Conservation (phyloP, 2,329 filamentous ascomycete species). For the Cordyceps cicadae region DNA sequence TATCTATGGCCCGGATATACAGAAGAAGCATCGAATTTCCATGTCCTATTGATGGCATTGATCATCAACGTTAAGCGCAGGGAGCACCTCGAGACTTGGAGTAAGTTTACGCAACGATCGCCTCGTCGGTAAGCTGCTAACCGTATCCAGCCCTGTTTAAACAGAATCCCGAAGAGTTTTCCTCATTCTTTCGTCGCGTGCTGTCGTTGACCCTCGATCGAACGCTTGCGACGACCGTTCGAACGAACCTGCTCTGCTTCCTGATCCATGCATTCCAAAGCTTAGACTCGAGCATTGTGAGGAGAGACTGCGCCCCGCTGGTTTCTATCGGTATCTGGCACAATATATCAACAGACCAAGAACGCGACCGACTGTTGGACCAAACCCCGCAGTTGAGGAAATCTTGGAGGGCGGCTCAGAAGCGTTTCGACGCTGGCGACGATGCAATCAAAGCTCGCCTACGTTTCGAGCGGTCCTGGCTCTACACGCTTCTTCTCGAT, state of each 20-base stretch:
- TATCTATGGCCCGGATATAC: constrained; percentile 93
- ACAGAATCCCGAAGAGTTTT: constrained; percentile 72
- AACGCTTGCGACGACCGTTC: constrained; percentile 56
- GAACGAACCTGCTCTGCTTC: constrained; percentile 80
- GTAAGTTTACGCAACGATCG: constrained; percentile 34
- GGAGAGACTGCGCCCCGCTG: constrained; percentile 92
- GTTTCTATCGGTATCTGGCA: constrained; percentile 96
- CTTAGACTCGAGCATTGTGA: constrained; percentile 76
- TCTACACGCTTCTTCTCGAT: constrained; percentile 77
- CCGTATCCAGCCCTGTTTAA: constrained; percentile 58
- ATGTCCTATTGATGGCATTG: constrained; percentile 78
- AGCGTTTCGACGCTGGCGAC: constrained; percentile 82
- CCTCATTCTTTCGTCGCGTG: constrained; percentile 78
- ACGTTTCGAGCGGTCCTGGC: constrained; percentile 88
- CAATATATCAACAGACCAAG: constrained; percentile 70
- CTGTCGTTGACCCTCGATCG: constrained; percentile 76
- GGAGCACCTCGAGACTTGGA: constrained; percentile 82
- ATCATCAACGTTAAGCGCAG: constrained; percentile 82
- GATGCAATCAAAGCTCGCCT: constrained; percentile 68
- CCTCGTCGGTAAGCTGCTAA: constrained; percentile 14
- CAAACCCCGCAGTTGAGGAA: constrained; percentile 71
- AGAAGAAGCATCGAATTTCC: constrained; percentile 82
- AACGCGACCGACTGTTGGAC: constrained; percentile 64
- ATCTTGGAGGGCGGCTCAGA: constrained; percentile 79
- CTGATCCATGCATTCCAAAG: constrained; percentile 90